Evolutionary conservation across 164 flowering plant species (phyloP), one percentile per base, ranked within the genome.

Genomic region (Dillenia turbinata): DNA sequence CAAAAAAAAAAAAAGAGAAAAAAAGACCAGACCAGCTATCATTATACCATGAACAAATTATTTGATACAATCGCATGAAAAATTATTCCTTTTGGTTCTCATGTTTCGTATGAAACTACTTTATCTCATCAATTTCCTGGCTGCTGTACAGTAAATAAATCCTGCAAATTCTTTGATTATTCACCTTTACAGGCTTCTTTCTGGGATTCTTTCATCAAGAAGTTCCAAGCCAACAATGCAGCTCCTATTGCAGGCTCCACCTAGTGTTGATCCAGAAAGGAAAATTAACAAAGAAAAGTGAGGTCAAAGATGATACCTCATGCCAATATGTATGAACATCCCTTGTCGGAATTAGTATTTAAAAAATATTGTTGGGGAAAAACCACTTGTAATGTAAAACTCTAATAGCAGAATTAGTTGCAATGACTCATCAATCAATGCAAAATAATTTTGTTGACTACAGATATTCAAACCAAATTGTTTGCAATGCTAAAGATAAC

Each of bases 231-330:
- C 40, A 90, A 71, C 71, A 88, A 75, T 15, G 98, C 97, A 44
- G 98, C 98, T 44, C 98, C 98, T 14, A 87, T 81, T 1, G 98
- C 98, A 61, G 98, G 98, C 67, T 93, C 98, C 63, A 90, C 92
- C 98, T 90, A 33, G 40, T 33, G 78, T 33, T 11, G 7, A 63
- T 12, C 10, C 48, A 59, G 13, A 19, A 47, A 63, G 47, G 5
- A 11, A 14, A 44, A 16, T 26, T 55, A 47, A 17, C 66, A 2
- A 9, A 6, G 16, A 58, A 51, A n/a, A 44, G 45, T 0, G 10
- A 16, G 22, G 57, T 43, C 9, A 12, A 44, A 26, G 47, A 5
- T 52, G 12, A 24, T 9, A 15, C 15, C n/a, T 52, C 17, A 11
- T 52, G 22, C 6, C 15, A 9, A 12, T 52, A 16, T 3, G 9